phyloP scores from a whole-genome alignment of 176 grass and related monocot genomes.

The Ensete ventricosum region DNA sequence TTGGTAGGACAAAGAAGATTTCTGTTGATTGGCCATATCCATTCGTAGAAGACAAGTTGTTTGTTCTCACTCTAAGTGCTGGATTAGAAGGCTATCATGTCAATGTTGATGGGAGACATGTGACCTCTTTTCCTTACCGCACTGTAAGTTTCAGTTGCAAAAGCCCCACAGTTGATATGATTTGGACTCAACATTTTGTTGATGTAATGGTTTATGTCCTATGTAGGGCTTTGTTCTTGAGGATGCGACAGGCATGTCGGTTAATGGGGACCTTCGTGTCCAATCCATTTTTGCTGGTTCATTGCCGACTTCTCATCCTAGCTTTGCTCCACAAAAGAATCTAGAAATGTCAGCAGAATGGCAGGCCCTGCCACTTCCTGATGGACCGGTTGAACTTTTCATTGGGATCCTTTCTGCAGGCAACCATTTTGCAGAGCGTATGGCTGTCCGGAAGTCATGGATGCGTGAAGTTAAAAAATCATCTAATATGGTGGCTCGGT shows the following conservation, averaged over 20 bases:
- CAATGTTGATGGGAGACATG: constrained; percentile 12
- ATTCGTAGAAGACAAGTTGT: constrained; percentile 14
- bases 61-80: constrained; percentile 12
- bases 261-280: neutral
- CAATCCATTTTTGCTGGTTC: constrained; percentile 8
- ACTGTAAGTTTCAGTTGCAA: constrained; percentile 11
- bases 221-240: constrained; percentile 9
- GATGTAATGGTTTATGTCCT: neutral
- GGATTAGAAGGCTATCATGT: constrained; percentile 2
- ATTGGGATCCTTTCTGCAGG: constrained; percentile 12
- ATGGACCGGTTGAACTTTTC: constrained; percentile 6
- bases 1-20: constrained; percentile 6
- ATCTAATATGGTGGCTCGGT: neutral
- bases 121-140: constrained; percentile 8
- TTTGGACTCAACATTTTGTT: neutral
- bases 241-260: constrained; percentile 8
- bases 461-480: constrained; percentile 1
- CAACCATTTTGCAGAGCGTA: constrained; percentile 14
- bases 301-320: constrained; percentile 12
- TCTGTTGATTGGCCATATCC: constrained; percentile 6
- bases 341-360: constrained; percentile 6
- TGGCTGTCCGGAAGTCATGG: constrained; percentile 14
- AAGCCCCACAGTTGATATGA: neutral
- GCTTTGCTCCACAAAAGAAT: constrained; percentile 8
- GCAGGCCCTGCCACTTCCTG: constrained; percentile 1